Conservation (phyloP, 345 rosid genomes). For the Salix purpurea region DNA sequence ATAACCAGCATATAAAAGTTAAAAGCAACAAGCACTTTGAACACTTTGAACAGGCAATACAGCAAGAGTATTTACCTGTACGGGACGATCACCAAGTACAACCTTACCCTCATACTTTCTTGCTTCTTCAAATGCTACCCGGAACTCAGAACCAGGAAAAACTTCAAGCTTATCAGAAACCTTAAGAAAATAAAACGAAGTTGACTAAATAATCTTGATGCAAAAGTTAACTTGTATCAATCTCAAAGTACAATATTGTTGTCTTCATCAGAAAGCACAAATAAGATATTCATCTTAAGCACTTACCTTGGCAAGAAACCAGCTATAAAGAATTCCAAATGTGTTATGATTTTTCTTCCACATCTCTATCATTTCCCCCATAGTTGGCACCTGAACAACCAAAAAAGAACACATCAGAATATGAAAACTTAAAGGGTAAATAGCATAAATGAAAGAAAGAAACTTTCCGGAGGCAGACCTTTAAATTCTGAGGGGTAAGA, state of each 20-base stretch:
- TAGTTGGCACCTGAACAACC: slow-evolving; percentile 68
- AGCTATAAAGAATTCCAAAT: slow-evolving; percentile 85
- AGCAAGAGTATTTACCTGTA: slow-evolving; percentile 45
- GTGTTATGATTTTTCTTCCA: slow-evolving; percentile 84
- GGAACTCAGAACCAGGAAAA: slow-evolving; percentile 90
- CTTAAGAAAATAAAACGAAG: slow-evolving; percentile 29
- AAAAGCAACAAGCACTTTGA: background rate
- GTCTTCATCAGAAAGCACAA: background rate
- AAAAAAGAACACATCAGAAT: slow-evolving; percentile 10
- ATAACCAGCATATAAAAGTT: background rate
- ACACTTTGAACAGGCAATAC: slow-evolving; percentile 1
- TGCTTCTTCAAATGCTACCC: slow-evolving; percentile 92
- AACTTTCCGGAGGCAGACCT: slow-evolving; percentile 41
- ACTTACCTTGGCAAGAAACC: slow-evolving; percentile 95
- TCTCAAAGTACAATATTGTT: background rate
- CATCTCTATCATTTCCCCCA: slow-evolving; percentile 86
- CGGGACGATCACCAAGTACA: slow-evolving; percentile 94
- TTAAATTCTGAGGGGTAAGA: slow-evolving; percentile 71
- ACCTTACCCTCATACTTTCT: slow-evolving; percentile 70
- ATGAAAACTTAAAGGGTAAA: background rate
- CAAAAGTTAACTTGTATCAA: background rate
- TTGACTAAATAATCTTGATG: background rate
- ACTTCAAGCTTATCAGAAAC: slow-evolving; percentile 78
- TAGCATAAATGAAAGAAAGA: background rate
- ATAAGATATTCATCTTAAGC: background rate